phyloP scores from a whole-genome alignment of 2,329 filamentous ascomycete genomes.

The Paramyrothecium sp. region DNA sequence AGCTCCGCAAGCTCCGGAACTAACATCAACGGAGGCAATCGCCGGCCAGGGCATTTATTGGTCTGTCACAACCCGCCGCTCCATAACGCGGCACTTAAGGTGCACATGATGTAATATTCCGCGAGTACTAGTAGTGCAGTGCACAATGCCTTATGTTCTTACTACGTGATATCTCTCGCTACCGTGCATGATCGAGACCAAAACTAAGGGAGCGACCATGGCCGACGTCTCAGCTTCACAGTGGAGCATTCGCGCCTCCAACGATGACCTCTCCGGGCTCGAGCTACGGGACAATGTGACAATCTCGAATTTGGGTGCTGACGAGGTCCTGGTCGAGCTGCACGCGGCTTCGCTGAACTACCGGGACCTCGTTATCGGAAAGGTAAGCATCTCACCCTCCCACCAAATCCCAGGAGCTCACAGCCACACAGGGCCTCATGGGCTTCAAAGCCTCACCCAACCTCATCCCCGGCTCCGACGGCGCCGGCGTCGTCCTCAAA shows the following conservation, averaged over 20 bases:
- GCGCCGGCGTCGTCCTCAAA: background rate
- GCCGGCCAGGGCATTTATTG: too few species aligned
- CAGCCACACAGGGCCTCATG: background rate
- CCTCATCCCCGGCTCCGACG: background rate
- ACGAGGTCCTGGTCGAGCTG: constrained; percentile 1
- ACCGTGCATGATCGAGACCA: background rate
- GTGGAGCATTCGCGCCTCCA: background rate
- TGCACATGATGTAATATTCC: too few species aligned
- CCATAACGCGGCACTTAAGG: too few species aligned
- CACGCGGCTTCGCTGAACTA: constrained; percentile 1
- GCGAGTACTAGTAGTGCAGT: too few species aligned
- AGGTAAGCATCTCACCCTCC: background rate
- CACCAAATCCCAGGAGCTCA: background rate
- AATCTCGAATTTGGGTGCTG: background rate
- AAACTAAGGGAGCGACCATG: background rate
- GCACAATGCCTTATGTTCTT: too few species aligned
- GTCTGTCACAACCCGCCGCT: too few species aligned
- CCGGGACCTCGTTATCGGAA: background rate
- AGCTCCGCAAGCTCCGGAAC: too few species aligned
- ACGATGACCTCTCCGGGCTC: background rate
- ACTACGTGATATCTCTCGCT: too few species aligned
- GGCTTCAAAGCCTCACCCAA: background rate
- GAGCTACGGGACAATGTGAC: background rate
- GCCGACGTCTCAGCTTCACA: background rate
- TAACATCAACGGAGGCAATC: too few species aligned